These are phyloP conservation scores for Urostyla sp. DNA, from an alignment of 73 alveolate genomes.

Conservation along the genomic window DNA sequence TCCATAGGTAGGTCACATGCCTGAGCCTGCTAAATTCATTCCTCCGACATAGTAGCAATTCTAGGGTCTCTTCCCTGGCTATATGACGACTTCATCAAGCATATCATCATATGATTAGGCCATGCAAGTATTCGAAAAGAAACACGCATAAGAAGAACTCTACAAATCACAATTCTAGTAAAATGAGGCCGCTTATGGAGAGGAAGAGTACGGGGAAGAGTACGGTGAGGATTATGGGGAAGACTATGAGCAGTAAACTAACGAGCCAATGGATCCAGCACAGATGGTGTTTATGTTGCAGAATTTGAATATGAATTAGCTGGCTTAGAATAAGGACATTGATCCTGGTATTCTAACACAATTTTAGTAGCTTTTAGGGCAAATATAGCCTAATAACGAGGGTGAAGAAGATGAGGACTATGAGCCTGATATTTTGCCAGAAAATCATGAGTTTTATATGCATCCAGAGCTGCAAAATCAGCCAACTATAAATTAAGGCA, in stretches of 20 bases:
- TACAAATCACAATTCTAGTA: conserved; percentile 1
- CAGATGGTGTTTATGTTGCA: too few species aligned
- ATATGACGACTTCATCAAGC: not conserved
- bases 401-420: conserved; percentile 37
- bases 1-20: not conserved
- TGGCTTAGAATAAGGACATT: too few species aligned
- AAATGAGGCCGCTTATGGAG: not conserved
- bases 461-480: not conserved
- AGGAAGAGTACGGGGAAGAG: conserved; percentile 23
- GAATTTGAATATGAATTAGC: too few species aligned
- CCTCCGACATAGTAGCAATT: not conserved
- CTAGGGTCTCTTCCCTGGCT: not conserved
- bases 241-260: conserved; percentile 26
- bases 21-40: not conserved
- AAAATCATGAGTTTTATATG: not conserved
- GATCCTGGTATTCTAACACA: not conserved
- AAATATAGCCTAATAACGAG: conserved; percentile 14
- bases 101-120: conserved; percentile 43
- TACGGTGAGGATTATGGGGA: conserved; percentile 42
- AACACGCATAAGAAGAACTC: not conserved
- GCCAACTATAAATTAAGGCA: not conserved
- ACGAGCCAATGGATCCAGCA: too few species aligned
- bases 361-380: not conserved
- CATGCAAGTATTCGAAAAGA: conserved; percentile 38
- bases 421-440: not conserved